phyloP scores from a whole-genome alignment of 805 yeast species.

The Metschnikowia matae region DNA sequence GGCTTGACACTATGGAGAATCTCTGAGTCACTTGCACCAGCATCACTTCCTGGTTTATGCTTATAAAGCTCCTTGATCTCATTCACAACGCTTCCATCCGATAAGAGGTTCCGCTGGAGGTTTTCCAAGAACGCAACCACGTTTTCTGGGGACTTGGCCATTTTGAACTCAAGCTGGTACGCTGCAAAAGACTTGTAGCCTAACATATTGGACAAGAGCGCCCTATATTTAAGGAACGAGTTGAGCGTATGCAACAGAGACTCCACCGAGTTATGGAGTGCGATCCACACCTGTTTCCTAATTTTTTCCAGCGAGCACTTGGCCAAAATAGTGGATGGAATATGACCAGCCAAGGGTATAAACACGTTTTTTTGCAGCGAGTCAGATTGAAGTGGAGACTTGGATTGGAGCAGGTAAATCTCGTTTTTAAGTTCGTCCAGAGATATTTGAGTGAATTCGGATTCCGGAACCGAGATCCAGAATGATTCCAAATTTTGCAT shows the following conservation, averaged over 20 bases:
- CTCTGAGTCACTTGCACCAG: constrained; percentile 28
- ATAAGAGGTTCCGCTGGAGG: constrained; percentile 47
- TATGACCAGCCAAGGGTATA: constrained; percentile 48
- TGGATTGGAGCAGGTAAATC: constrained; percentile 25
- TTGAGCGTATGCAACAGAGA: constrained; percentile 60
- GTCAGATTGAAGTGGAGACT: constrained; percentile 14
- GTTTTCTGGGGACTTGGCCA: constrained; percentile 79
- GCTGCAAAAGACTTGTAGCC: constrained; percentile 69
- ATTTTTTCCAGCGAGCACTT: constrained; percentile 52
- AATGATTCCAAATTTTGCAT: constrained; percentile 32
- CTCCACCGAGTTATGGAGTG: constrained; percentile 60
- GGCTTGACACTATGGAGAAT: constrained; percentile 57
- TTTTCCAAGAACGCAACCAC: constrained; percentile 67
- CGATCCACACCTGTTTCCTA: constrained; percentile 70
- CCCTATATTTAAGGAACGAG: constrained; percentile 59
- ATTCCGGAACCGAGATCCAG: constrained; percentile 34
- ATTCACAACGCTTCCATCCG: constrained; percentile 41
- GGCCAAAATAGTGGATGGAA: constrained; percentile 63
- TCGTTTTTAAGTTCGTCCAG: constrained; percentile 21
- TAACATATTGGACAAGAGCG: constrained; percentile 65
- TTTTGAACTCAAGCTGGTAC: constrained; percentile 81
- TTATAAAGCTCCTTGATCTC: constrained; percentile 54
- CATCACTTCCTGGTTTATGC: constrained; percentile 18
- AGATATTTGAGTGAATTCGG: constrained; percentile 28
- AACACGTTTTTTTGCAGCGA: constrained; percentile 2